A percentile compares a stretch with the other conserved stretches of the same genome.
phyloP scores from a whole-genome alignment of 2,329 filamentous ascomycete genomes.

The Botryotinia narcissicola region DNA sequence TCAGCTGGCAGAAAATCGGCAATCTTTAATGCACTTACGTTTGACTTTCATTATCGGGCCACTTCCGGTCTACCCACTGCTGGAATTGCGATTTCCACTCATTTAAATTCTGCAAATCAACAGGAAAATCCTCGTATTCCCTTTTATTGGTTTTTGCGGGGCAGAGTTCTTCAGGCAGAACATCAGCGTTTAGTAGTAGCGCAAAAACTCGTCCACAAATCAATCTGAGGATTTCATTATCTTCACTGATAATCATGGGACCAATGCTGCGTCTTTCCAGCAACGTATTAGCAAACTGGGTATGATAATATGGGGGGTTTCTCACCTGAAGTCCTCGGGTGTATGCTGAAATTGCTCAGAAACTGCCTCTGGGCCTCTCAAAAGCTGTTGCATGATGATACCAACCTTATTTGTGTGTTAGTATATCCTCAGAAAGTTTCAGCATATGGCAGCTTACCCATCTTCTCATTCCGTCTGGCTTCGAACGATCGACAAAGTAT shows the following conservation, averaged over 20 bases:
- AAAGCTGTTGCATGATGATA: slow-evolving; percentile 33
- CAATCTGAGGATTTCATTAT: slow-evolving; percentile 32
- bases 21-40: background rate
- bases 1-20: background rate
- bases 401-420: slow-evolving; percentile 27
- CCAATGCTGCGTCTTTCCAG: slow-evolving; percentile 29
- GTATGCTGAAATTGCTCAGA: slow-evolving; percentile 24
- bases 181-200: slow-evolving; percentile 22
- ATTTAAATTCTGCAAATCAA: slow-evolving; percentile 19
- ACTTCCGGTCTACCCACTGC: slow-evolving; percentile 28
- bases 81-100: slow-evolving; percentile 32
- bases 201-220: slow-evolving; percentile 33
- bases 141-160: slow-evolving; percentile 23
- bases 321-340: slow-evolving; percentile 31
- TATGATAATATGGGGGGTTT: slow-evolving; percentile 1
- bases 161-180: slow-evolving; percentile 28
- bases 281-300: background rate
- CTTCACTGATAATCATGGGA: slow-evolving; percentile 27
- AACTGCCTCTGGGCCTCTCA: slow-evolving; percentile 27
- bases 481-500: slow-evolving; percentile 27
- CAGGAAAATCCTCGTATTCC: slow-evolving; percentile 30
- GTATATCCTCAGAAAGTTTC: slow-evolving; percentile 1
- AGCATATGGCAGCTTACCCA: slow-evolving; percentile 29
- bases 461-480: slow-evolving; percentile 27
- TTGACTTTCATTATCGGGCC: slow-evolving; percentile 1